Conservation (phyloP, 179 eudicot genomes). For the Corrigiola litoralis region DNA sequence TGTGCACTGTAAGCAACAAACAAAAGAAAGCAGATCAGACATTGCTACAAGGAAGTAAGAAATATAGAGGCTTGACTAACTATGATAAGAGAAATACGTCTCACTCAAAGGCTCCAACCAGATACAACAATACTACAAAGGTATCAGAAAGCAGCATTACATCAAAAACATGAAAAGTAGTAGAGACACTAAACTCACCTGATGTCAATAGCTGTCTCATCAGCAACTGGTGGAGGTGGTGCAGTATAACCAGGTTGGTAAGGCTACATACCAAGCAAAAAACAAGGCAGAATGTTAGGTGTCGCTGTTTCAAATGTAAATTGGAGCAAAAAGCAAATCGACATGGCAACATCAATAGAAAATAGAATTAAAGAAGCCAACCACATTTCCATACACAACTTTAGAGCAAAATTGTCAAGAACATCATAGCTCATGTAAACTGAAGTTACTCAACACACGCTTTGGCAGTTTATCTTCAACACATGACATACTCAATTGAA, state of each 20-base stretch:
- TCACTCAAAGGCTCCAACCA: background rate
- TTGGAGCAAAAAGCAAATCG: background rate
- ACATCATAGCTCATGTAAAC: background rate
- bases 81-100: background rate
- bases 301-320: too few relatives aligned
- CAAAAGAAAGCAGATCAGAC: background rate
- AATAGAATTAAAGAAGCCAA: background rate
- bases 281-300: conserved; percentile 5
- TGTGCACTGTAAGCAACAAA: conserved; percentile 38
- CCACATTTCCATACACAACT: background rate
- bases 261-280: conserved; percentile 38
- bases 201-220: conserved; percentile 61
- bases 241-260: conserved; percentile 80
- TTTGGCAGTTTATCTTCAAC: background rate
- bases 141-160: background rate
- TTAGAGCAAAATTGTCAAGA: background rate
- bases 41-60: background rate
- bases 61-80: background rate
- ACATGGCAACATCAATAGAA: background rate
- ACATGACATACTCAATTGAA: too few relatives aligned
- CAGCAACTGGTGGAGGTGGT: conserved; percentile 55
- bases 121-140: background rate
- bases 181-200: conserved; percentile 37
- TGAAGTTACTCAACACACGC: background rate
- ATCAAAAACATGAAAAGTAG: background rate